These are phyloP conservation scores for Fusarium sp. DNA, from an alignment of 2,329 filamentous ascomycete genomes.

Conservation along the genomic window DNA sequence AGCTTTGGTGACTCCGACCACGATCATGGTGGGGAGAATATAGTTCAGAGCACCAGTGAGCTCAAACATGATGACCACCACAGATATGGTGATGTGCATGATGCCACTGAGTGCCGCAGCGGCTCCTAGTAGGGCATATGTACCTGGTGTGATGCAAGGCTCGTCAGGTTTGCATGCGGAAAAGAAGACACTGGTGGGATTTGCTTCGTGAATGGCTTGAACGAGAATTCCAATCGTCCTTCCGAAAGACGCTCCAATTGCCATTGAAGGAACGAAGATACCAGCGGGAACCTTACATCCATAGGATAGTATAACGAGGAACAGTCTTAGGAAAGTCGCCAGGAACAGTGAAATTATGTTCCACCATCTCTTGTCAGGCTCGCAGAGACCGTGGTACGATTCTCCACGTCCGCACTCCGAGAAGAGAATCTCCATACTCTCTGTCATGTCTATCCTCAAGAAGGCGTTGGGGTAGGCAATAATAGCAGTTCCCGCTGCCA, in stretches of 20 bases:
- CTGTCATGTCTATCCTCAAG: constrained; percentile 96
- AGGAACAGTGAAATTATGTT: constrained; percentile 82
- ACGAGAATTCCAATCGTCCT: constrained; percentile 95
- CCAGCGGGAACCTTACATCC: constrained; percentile 98
- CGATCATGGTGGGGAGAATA: constrained; percentile 98
- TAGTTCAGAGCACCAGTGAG: constrained; percentile 97
- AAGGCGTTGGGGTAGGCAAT: constrained; percentile 99
- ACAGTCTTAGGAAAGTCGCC: constrained; percentile 82
- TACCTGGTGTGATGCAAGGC: constrained; percentile 96
- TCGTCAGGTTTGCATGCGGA: constrained; percentile 88
- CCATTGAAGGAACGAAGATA: constrained; percentile 99
- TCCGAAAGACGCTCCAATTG: constrained; percentile 92
- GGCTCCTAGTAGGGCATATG: constrained; percentile 94
- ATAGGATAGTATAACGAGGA: constrained; percentile 94
- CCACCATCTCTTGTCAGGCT: constrained; percentile 75
- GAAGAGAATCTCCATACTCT: constrained; percentile 99
- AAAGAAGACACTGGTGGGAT: constrained; percentile 86
- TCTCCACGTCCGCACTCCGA: constrained; percentile 89
- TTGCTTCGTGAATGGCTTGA: constrained; percentile 84
- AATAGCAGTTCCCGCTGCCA: constrained; percentile 85
- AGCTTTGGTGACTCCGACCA: constrained; percentile 95
- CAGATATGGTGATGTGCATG: constrained; percentile 97
- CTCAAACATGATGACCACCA: constrained; percentile 99
- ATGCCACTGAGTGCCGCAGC: constrained; percentile 92
- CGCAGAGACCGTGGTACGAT: constrained; percentile 90